These are phyloP conservation scores for Neurospora terricola DNA, from an alignment of 495 filamentous ascomycete genomes.

Conservation along the genomic window DNA sequence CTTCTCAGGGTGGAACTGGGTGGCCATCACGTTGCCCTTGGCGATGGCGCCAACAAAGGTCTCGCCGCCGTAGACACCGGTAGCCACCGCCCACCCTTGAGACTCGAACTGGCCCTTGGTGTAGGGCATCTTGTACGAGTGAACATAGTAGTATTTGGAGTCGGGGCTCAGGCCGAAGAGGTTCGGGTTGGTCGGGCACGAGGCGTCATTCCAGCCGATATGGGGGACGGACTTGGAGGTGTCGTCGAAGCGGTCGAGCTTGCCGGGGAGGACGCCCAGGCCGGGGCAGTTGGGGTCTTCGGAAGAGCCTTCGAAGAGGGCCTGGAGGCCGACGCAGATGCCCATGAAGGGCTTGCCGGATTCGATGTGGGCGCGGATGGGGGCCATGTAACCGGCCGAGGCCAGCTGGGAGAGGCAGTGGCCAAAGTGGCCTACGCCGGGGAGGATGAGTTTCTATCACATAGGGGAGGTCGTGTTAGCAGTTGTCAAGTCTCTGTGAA, in stretches of 20 bases:
- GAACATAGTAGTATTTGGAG: conserved; percentile 98
- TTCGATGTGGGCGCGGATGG: conserved; percentile 68
- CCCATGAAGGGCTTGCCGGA: conserved; percentile 94
- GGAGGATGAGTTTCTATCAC: conserved; percentile 76
- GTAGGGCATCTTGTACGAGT: conserved; percentile 84
- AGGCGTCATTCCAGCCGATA: conserved; percentile 94
- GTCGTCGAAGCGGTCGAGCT: conserved; percentile 67
- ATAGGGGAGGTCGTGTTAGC: neutral
- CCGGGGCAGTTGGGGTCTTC: conserved; percentile 64
- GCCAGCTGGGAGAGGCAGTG: conserved; percentile 82
- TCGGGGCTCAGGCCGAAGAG: conserved; percentile 65
- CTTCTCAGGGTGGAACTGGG: conserved; percentile 98
- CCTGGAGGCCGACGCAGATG: conserved; percentile 92
- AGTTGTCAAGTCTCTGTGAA: neutral
- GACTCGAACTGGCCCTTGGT: conserved; percentile 56
- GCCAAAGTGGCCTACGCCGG: conserved; percentile 94
- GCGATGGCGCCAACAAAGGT: conserved; percentile 87
- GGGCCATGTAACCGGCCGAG: conserved; percentile 67
- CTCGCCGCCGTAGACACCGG: conserved; percentile 76
- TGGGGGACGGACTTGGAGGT: conserved; percentile 81
- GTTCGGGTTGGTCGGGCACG: conserved; percentile 34
- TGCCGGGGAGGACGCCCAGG: conserved; percentile 60
- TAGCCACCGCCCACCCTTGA: conserved; percentile 82
- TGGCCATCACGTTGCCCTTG: conserved; percentile 74
- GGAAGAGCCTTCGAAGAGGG: conserved; percentile 73